Base-by-base conservation (phyloP, 768 basidiomycete species). In the Lactifluus echinatus region DNA sequence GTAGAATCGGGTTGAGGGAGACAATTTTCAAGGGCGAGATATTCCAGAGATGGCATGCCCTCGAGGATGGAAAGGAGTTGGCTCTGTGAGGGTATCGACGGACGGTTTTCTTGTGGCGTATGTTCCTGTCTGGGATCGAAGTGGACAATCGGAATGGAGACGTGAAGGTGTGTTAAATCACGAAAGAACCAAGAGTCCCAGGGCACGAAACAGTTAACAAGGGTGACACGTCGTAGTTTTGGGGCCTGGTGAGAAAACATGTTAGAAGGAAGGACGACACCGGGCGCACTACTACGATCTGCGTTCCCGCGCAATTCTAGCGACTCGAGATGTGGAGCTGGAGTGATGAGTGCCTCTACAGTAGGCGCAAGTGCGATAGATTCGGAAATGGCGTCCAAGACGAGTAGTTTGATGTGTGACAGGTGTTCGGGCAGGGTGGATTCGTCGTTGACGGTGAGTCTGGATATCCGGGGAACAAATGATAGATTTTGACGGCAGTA, bases 61-160 rank as follows among this genome's bases (percentile, higher is more conserved):
- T 43, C 33, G 15, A 53, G 52, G 15, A 53, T 53, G 52, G 43
- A 44, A 46, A 53, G 31, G 8, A 54, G 24, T n/a, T 26, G 33
- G 24, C 34, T 44, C 21, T 45, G 44, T n/a, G n/a, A n/a, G n/a
- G n/a, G n/a, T n/a, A n/a, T n/a, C n/a, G n/a, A n/a, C n/a, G n/a
- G n/a, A n/a, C n/a, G n/a, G n/a, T n/a, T n/a, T n/a, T n/a, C n/a
- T n/a, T n/a, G n/a, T n/a, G n/a, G n/a, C n/a, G n/a, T n/a, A n/a
- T n/a, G n/a, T n/a, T n/a, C n/a, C n/a, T n/a, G n/a, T n/a, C n/a
- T n/a, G n/a, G n/a, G n/a, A n/a, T n/a, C n/a, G n/a, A n/a, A n/a
- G n/a, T n/a, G n/a, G n/a, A n/a, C n/a, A n/a, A n/a, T 23, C 23
- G 21, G 29, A 15, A 15, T 17, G 48, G n/a, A 31, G 10, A 56